phyloP scores from a whole-genome alignment of 495 filamentous ascomycete species.

The Tuber melanosporum region DNA sequence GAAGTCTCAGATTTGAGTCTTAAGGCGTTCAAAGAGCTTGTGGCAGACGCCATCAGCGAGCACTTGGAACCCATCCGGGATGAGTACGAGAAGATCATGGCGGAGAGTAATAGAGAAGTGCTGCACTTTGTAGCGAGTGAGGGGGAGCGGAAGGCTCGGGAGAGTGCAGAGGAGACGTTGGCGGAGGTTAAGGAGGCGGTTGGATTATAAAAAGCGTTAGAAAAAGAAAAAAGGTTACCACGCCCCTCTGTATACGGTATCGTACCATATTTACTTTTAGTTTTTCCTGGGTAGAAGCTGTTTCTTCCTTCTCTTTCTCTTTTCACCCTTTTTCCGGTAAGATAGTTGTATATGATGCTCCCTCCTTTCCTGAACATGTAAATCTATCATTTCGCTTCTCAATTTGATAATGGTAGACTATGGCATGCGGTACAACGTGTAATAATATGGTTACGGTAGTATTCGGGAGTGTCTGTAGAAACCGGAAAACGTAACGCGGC shows the following conservation, averaged over 20 bases:
- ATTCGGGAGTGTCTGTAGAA: neutral
- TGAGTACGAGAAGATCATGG: conserved; percentile 52
- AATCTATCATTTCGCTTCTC: neutral
- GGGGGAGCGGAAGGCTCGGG: conserved; percentile 56
- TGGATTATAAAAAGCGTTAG: conserved; percentile 47
- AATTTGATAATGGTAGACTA: neutral
- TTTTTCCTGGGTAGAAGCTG: neutral
- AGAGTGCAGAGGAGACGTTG: conserved; percentile 66
- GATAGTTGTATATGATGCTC: neutral
- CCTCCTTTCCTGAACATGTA: neutral
- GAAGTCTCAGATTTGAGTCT: conserved; percentile 51
- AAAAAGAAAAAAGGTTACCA: neutral
- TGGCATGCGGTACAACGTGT: neutral
- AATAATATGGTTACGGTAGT: neutral
- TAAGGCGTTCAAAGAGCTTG: conserved; percentile 58
- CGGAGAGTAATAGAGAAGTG: conserved; percentile 47
- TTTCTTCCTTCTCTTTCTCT: neutral
- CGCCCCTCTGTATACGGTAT: neutral
- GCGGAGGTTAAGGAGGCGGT: conserved; percentile 53
- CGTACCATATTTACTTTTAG: neutral
- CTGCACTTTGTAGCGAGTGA: conserved; percentile 56
- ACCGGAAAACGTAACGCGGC: neutral
- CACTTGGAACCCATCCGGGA: conserved; percentile 57
- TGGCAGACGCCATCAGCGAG: conserved; percentile 51
- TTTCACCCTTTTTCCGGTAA: neutral